phyloP scores from a whole-genome alignment of 202 grass and related monocot genomes.

The Elaeis oleifera region DNA sequence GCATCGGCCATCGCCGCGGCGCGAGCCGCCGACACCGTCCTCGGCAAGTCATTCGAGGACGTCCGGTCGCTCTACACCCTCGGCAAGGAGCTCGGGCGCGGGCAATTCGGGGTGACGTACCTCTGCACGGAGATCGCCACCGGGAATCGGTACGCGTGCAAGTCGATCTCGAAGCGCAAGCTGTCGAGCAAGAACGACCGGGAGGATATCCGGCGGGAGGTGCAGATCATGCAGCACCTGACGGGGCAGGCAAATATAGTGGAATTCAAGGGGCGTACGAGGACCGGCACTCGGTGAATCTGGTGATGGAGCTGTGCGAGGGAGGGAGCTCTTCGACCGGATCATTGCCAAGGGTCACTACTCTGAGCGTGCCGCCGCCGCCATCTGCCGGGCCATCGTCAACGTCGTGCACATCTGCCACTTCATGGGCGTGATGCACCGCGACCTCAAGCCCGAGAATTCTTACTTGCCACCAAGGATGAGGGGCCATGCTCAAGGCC shows the following conservation, averaged over 20 bases:
- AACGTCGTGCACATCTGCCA: constrained; percentile 93
- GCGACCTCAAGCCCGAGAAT: constrained; percentile 91
- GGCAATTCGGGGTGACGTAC: constrained; percentile 90
- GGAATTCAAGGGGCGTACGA: constrained; percentile 77
- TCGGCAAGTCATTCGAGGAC: constrained; percentile 62
- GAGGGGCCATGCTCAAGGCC: constrained; percentile 86
- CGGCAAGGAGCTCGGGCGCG: constrained; percentile 90
- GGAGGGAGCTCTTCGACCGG: no score
- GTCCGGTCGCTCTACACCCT: constrained; percentile 55
- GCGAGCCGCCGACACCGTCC: constrained; percentile 42
- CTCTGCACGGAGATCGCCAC: constrained; percentile 69
- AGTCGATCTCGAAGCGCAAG: constrained; percentile 95
- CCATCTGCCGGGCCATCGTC: constrained; percentile 25
- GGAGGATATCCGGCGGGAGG: constrained; percentile 84
- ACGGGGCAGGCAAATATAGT: constrained; percentile 87
- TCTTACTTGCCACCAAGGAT: constrained; percentile 80
- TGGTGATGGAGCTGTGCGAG: constrained; percentile 56
- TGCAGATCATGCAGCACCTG: constrained; percentile 94
- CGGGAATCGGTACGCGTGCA: constrained; percentile 80
- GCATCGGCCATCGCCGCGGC: neutral
- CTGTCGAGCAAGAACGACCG: constrained; percentile 65
- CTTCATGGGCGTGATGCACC: constrained; percentile 98
- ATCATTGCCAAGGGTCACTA: no score
- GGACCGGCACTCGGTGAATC: constrained; percentile 81
- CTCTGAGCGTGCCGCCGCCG: no score